Evolutionary conservation across 495 filamentous ascomycete genomes (phyloP).

Genomic region (Pyronema domesticum): DNA sequence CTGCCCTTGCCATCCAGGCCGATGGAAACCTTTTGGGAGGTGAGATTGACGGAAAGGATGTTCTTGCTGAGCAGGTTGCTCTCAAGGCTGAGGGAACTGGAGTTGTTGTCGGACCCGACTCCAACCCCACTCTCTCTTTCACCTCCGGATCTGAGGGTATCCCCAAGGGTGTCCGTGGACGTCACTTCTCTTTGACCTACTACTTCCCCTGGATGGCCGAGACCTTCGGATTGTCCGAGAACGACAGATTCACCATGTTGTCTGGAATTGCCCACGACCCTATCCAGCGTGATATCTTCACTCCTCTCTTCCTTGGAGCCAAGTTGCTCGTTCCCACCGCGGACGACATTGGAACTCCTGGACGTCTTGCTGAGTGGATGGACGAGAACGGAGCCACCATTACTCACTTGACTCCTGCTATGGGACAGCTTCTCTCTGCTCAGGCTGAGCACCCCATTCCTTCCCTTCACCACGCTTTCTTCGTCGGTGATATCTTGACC

Average conservation of each 20-base stretch:
- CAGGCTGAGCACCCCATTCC: conserved; percentile 64
- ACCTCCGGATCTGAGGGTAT: conserved; percentile 72
- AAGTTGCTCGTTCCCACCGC: conserved; percentile 62
- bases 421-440: conserved; percentile 90
- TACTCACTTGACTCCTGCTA: conserved; percentile 83
- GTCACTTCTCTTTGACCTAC: conserved; percentile 72
- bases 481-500: conserved; percentile 82
- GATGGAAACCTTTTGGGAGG: conserved; percentile 63
- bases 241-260: conserved; percentile 72
- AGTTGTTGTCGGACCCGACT: conserved; percentile 79
- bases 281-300: conserved; percentile 87
- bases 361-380: conserved; percentile 87
- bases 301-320: conserved; percentile 73
- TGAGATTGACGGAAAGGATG: conserved; percentile 42
- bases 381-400: conserved; percentile 57
- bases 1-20: conserved; percentile 53
- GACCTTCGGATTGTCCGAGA: conserved; percentile 51
- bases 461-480: conserved; percentile 64
- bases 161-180: conserved; percentile 73
- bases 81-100: conserved; percentile 43
- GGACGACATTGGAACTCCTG: conserved; percentile 67
- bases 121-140: conserved; percentile 64
- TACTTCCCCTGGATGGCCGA: conserved; percentile 92
- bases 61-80: conserved; percentile 37
- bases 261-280: conserved; percentile 79